A percentile compares a stretch with the other conserved stretches of the same genome.
Evolutionary conservation across 2,329 filamentous ascomycete species (phyloP).

Genomic region (Pseudopyrenochaeta lycopersici): DNA sequence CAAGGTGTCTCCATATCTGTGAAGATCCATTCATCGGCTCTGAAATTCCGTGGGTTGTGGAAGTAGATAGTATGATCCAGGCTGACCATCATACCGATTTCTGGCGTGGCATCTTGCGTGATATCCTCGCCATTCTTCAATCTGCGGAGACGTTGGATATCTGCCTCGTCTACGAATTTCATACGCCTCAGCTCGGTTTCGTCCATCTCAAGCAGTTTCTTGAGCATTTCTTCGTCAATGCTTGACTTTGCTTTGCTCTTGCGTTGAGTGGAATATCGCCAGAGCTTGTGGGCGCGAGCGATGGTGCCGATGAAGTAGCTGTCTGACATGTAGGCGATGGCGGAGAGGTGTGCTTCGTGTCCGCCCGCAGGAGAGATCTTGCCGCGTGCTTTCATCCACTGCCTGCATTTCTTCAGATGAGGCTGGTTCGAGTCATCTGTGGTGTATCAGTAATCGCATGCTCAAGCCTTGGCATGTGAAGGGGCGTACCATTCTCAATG

Average conservation of each 20-base stretch:
- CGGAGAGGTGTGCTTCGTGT: slow-evolving; percentile 81
- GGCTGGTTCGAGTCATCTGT: slow-evolving; percentile 60
- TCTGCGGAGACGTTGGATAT: slow-evolving; percentile 55
- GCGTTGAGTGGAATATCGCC: slow-evolving; percentile 69
- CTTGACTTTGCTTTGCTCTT: slow-evolving; percentile 46
- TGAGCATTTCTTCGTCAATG: slow-evolving; percentile 54
- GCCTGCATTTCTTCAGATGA: slow-evolving; percentile 70
- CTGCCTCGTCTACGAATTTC: slow-evolving; percentile 58
- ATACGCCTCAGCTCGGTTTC: slow-evolving; percentile 53
- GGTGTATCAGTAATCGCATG: slow-evolving; percentile 24
- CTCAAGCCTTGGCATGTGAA: not conserved
- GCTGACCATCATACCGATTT: slow-evolving; percentile 85
- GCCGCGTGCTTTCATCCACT: slow-evolving; percentile 79
- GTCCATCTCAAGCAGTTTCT: slow-evolving; percentile 56
- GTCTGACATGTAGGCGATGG: slow-evolving; percentile 92
- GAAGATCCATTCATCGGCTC: slow-evolving; percentile 76
- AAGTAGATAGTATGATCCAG: slow-evolving; percentile 74
- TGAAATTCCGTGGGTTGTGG: slow-evolving; percentile 59
- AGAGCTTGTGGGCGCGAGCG: slow-evolving; percentile 79
- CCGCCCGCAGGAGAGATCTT: slow-evolving; percentile 77
- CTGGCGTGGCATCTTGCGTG: slow-evolving; percentile 61
- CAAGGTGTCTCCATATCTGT: slow-evolving; percentile 82
- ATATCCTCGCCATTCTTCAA: slow-evolving; percentile 51
- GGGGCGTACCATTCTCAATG: slow-evolving; percentile 61
- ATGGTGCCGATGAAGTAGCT: slow-evolving; percentile 94